Evolutionary conservation across 192 early-diverging fungal species (phyloP).

Genomic region (Allomyces macrogynus): DNA sequence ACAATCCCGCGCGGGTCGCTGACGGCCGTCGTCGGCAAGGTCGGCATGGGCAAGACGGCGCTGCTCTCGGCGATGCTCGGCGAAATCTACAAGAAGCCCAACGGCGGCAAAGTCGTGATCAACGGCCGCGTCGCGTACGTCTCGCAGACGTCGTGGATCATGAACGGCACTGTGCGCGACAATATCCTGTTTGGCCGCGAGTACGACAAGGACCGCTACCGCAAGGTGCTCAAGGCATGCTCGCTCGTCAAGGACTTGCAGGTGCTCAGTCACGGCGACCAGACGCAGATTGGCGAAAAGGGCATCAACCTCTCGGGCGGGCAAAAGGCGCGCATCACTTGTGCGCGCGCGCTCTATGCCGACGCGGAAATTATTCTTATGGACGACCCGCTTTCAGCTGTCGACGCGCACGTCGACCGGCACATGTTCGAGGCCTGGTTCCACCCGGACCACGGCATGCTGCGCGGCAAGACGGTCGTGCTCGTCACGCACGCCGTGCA

Average conservation of each 20-base stretch:
- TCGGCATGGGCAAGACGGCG: slow-evolving; percentile 12
- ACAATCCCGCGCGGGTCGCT: slow-evolving; percentile 21
- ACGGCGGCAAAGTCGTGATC: slow-evolving; percentile 1
- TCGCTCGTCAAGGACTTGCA: slow-evolving; percentile 30
- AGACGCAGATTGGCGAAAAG: slow-evolving; percentile 1
- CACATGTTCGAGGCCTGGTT: slow-evolving; percentile 21
- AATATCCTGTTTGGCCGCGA: slow-evolving; percentile 45
- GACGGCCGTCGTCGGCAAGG: slow-evolving; percentile 8
- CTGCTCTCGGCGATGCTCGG: slow-evolving; percentile 11
- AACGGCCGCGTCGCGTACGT: slow-evolving; percentile 28
- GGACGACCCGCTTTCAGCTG: slow-evolving; percentile 57
- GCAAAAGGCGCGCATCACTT: slow-evolving; percentile 39
- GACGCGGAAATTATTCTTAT: slow-evolving; percentile 42
- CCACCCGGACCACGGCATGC: neutral
- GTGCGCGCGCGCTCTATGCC: slow-evolving; percentile 45
- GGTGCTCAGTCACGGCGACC: neutral
- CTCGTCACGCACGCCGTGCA: slow-evolving; percentile 22
- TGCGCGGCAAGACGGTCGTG: neutral
- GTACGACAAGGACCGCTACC: slow-evolving; percentile 28
- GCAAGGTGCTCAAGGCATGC: slow-evolving; percentile 31
- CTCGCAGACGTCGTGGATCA: slow-evolving; percentile 45
- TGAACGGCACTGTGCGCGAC: slow-evolving; percentile 39
- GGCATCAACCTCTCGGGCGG: slow-evolving; percentile 19
- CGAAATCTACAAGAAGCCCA: slow-evolving; percentile 7
- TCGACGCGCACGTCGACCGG: slow-evolving; percentile 39